A percentile compares a stretch with the other conserved stretches of the same genome.
These are phyloP conservation scores for Aspergillus fumigatiaffinis DNA, from an alignment of 2,329 filamentous ascomycete species.

Conservation along the genomic window DNA sequence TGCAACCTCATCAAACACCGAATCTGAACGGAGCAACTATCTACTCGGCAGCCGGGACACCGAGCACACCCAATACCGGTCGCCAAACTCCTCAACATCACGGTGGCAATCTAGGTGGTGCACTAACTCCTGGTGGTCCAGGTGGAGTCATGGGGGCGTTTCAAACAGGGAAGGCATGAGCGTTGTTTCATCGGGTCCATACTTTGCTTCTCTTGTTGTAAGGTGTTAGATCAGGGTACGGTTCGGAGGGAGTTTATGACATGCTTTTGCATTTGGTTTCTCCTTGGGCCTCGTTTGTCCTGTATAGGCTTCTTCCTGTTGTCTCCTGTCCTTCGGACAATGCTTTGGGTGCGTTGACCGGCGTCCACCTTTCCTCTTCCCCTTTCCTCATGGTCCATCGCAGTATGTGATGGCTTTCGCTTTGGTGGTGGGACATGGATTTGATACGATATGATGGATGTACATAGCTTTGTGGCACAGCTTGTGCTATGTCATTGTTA, in stretches of 20 bases:
- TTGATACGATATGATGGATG: constrained; percentile 35
- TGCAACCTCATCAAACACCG: constrained; percentile 48
- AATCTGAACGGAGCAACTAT: constrained; percentile 54
- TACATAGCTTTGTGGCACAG: constrained; percentile 30
- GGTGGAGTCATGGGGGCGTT: constrained; percentile 75
- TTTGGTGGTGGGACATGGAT: constrained; percentile 9
- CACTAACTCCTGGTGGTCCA: constrained; percentile 73
- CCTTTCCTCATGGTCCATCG: constrained; percentile 4
- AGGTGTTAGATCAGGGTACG: constrained; percentile 11
- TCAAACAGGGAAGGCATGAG: constrained; percentile 32
- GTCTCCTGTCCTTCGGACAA: neutral
- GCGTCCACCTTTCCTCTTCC: constrained; percentile 2
- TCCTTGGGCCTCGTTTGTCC: constrained; percentile 2
- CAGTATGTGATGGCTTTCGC: neutral
- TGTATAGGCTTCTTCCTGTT: constrained; percentile 15
- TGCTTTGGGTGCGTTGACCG: neutral
- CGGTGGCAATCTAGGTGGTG: constrained; percentile 39
- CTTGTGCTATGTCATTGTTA: constrained; percentile 8
- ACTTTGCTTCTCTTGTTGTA: constrained; percentile 1
- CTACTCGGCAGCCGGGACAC: constrained; percentile 47
- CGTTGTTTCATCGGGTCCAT: neutral
- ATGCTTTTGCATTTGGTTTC: constrained; percentile 7
- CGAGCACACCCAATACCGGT: constrained; percentile 66
- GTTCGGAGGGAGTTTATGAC: constrained; percentile 8
- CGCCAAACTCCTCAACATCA: constrained; percentile 48